Base-by-base conservation (phyloP, 1,284 basidiomycete species). In the Microbotryum silenes-acaulis region DNA sequence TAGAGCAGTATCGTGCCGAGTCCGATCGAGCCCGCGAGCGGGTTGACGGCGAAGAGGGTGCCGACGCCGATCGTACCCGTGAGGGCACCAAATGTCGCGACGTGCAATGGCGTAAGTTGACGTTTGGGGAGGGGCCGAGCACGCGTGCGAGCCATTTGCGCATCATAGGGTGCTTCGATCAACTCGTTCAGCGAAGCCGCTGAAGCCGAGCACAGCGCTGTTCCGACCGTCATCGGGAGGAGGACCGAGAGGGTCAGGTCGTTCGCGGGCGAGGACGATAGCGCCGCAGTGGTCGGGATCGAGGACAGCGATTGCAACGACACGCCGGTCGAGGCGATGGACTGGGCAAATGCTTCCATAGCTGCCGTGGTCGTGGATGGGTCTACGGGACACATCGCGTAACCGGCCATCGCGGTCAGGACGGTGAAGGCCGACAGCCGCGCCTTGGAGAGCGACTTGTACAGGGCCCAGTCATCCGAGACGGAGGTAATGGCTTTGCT, bases 141-240 rank as follows among this genome's bases (percentile, higher is more conserved):
- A 20, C 93, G 83, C 0, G 96, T 99, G 46, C 96, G 84, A 0
- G 85, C 81, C 85, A 97, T 98, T 75, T 99, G 96, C 0, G 96
- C 92, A 74, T 99, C 96, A 65, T 94, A 89, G 0, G 96, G 96
- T 4, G 89, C 81, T 76, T 99, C 96, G 72, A 93, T 86, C 4
- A 98, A 79, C 75, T 99, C 92, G 77, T 99, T 99, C 69, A 97
- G 81, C 0, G 93, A 82, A 74, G 97, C 97, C 27, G 96, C 96
- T 0, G 91, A 89, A 1, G 92, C 89, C 6, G 88, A 89, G 74
- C 92, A 97, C 45, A 98, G 81, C 0, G 87, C 84, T 0, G 93
- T 97, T 46, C 96, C 96, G 33, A 87, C 75, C 0, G 92, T 91
- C 0, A 94, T 88, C 9, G 89, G 85, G 7, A 97, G 80, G 6